A percentile compares a stretch with the other conserved stretches of the same genome.
Evolutionary conservation across 371 early-diverging fungal species (phyloP).

Genomic region (Haplosporangium sp.): DNA sequence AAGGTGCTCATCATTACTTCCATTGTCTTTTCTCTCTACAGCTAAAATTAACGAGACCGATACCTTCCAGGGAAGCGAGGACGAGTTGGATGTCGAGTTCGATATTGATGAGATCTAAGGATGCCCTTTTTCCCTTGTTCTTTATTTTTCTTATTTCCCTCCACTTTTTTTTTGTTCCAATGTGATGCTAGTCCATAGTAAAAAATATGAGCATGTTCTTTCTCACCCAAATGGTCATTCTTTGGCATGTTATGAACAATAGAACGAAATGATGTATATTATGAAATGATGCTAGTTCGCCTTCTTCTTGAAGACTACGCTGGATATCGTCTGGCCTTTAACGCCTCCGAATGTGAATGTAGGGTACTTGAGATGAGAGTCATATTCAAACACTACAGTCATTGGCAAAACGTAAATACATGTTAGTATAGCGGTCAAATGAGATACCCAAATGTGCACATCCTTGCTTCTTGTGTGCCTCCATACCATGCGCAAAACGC

Average conservation of each 20-base stretch:
- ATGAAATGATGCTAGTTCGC: constrained; percentile 1
- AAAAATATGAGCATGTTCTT: constrained; percentile 13
- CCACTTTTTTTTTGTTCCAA: constrained; percentile 6
- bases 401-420: constrained; percentile 11
- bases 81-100: constrained; percentile 91
- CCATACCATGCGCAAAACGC: constrained; percentile 69
- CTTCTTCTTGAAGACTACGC: constrained; percentile 79
- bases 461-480: too few relatives aligned
- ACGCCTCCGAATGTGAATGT: constrained; percentile 91
- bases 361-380: constrained; percentile 80
- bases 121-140: constrained; percentile 1
- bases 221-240: neutral
- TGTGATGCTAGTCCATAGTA: neutral
- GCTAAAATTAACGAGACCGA: constrained; percentile 86
- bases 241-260: too few relatives aligned
- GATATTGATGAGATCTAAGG: constrained; percentile 88
- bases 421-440: too few relatives aligned
- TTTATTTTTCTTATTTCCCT: constrained; percentile 4
- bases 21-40: constrained; percentile 20
- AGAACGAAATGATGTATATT: neutral
- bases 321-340: constrained; percentile 86
- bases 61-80: constrained; percentile 75
- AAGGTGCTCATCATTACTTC: neutral
- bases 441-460: too few relatives aligned
- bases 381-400: constrained; percentile 68